Evolutionary conservation across 495 filamentous ascomycete genomes (phyloP).

Genomic region (Xylaria telfairii): DNA sequence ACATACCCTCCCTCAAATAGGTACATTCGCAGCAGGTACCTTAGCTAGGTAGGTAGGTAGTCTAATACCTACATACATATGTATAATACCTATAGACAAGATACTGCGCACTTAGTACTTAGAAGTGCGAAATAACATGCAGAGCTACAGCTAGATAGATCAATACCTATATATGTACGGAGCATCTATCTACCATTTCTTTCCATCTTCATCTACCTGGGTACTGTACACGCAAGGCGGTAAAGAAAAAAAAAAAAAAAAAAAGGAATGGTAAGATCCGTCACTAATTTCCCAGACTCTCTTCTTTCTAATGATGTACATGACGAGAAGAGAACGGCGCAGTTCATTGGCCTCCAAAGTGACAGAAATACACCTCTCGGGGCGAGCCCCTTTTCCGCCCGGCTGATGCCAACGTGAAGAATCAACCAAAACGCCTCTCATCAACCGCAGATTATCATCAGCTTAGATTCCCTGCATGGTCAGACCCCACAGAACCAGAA

Average conservation of each 20-base stretch:
- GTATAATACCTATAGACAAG: no score
- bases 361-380: not conserved
- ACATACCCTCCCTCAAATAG: not conserved
- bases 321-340: not conserved
- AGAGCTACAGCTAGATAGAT: no score
- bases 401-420: not conserved
- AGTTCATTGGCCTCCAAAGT: not conserved
- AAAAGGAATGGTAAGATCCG: not conserved
- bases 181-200: not conserved
- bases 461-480: slow-evolving; percentile 2
- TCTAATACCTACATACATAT: no score
- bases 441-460: slow-evolving; percentile 6
- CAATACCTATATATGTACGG: not conserved
- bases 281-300: not conserved
- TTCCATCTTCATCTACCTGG: not conserved
- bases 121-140: no score
- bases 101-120: no score
- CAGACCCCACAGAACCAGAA: slow-evolving; percentile 1
- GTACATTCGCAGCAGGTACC: no score
- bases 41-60: no score
- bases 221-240: not conserved
- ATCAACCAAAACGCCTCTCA: slow-evolving; percentile 7
- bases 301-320: not conserved
- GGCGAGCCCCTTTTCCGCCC: not conserved
- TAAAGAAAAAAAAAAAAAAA: not conserved